phyloP scores from a whole-genome alignment of 805 yeast species.

The Candida railenensis region DNA sequence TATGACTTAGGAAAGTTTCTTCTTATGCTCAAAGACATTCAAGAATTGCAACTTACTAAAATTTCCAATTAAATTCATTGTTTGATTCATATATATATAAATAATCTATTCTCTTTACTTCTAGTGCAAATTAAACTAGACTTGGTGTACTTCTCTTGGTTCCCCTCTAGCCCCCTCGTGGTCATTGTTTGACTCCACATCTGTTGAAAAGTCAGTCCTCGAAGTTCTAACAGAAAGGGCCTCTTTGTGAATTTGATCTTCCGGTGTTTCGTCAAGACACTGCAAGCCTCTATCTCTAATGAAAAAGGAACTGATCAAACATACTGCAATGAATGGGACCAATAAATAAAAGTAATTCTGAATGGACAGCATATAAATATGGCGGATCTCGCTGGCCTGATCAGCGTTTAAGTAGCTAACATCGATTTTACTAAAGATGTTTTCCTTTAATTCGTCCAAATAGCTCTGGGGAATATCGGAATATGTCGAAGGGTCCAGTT shows the following conservation, averaged over 20 bases:
- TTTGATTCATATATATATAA: too few species aligned
- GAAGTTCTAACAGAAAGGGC: not conserved
- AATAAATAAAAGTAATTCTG: slow-evolving; percentile 33
- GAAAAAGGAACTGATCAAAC: slow-evolving; percentile 28
- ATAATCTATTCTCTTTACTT: too few species aligned
- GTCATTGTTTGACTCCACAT: not conserved
- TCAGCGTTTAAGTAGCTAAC: slow-evolving; percentile 13
- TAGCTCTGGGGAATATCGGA: slow-evolving; percentile 13
- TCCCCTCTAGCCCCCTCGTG: too few species aligned
- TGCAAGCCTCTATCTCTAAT: slow-evolving; percentile 36
- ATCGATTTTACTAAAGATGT: slow-evolving; percentile 26
- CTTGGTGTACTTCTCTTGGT: too few species aligned
- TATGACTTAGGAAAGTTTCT: too few species aligned
- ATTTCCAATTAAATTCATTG: too few species aligned
- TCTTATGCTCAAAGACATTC: too few species aligned
- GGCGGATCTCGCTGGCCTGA: slow-evolving; percentile 21
- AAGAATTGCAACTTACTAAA: too few species aligned
- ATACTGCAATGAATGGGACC: slow-evolving; percentile 33
- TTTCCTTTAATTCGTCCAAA: slow-evolving; percentile 21
- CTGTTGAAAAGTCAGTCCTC: not conserved
- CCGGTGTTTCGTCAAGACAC: slow-evolving; percentile 33
- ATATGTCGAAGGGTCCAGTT: slow-evolving; percentile 2
- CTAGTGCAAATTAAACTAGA: too few species aligned
- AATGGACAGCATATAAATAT: slow-evolving; percentile 32
- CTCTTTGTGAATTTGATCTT: slow-evolving; percentile 13